Evolutionary conservation across 768 basidiomycete species (phyloP), one percentile per base, ranked within the genome.

Genomic region (Lactarius tabidus): DNA sequence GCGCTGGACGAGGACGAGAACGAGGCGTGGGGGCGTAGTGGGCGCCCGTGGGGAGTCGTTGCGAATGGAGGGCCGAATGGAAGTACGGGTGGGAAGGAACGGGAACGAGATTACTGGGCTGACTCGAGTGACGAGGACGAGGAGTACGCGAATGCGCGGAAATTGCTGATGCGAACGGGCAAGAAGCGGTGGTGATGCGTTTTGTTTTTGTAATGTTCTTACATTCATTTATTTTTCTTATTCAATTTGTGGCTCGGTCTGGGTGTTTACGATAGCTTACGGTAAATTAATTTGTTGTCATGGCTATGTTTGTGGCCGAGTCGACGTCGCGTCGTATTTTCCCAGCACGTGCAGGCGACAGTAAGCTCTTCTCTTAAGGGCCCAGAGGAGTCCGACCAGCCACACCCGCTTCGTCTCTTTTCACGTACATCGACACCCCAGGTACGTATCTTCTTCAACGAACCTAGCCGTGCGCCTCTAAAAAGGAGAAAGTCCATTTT

Each of bases 111-210:
- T 67, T 71, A 85, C 66, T 91, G 90, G 91, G 80, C 81, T 65
- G 88, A 93, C 70, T 90, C 89, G 69, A 87, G 87, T 70, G 88
- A 88, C 58, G 78, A 90, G 69, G 88, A 90, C 71, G 85, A 81
- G 65, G 85, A 80, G 72, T 91, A 92, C 76, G 70, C 77, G 60
- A 78, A 71, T 26, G 90, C 88, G 61, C 82, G 81, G 75, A 77
- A 68, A 62, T 60, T 87, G 73, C 77, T 92, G 70, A 78, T 74
- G 48, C 76, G 78, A 68, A 76, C 79, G 31, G 78, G 79, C 53
- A 79, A 74, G 74, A 81, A 75, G 69, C 75, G 75, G 67, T 78
- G 76, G 70, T 69, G 63, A 68, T 51, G 41, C 7, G 3, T 38
- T 38, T 2, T 36, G 5, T 10, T 20, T 56, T 14, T 15, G 26